Evolutionary conservation across 2,329 filamentous ascomycete genomes (phyloP).

Genomic region (Ophiocordyceps camponoti-saundersi): DNA sequence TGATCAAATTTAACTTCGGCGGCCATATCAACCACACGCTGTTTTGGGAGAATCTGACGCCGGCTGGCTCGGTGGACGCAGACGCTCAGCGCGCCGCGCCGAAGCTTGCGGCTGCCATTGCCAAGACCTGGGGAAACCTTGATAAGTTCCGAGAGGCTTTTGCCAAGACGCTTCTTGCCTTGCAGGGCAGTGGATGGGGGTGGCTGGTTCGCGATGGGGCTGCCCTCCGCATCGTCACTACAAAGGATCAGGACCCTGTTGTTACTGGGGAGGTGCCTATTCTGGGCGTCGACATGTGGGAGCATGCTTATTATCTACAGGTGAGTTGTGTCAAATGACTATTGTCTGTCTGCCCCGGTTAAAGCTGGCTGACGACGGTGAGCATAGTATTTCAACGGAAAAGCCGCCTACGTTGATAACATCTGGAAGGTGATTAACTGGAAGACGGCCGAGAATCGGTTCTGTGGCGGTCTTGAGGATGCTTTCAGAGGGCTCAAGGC

Average conservation of each 20-base stretch:
- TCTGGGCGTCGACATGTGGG: conserved; percentile 79
- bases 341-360: not conserved
- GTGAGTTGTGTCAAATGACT: conserved; percentile 17
- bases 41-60: conserved; percentile 75
- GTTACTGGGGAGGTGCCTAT: conserved; percentile 48
- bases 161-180: conserved; percentile 43
- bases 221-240: conserved; percentile 54
- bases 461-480: conserved; percentile 28
- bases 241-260: conserved; percentile 75
- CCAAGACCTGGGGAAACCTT: conserved; percentile 50
- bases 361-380: not conserved
- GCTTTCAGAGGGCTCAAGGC: conserved; percentile 27
- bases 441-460: conserved; percentile 51
- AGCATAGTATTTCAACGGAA: conserved; percentile 56
- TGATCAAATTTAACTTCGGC: conserved; percentile 76
- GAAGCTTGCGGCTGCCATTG: conserved; percentile 42
- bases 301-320: conserved; percentile 83
- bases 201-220: conserved; percentile 57
- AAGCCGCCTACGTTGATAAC: conserved; percentile 57
- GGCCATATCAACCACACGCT: conserved; percentile 88
- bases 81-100: conserved; percentile 34
- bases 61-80: conserved; percentile 39
- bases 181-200: conserved; percentile 79
- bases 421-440: conserved; percentile 71
- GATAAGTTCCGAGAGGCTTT: conserved; percentile 51